Evolutionary conservation across 495 filamentous ascomycete species (phyloP), one percentile per base, ranked within the genome.

Genomic region (Echria macrotheca): DNA sequence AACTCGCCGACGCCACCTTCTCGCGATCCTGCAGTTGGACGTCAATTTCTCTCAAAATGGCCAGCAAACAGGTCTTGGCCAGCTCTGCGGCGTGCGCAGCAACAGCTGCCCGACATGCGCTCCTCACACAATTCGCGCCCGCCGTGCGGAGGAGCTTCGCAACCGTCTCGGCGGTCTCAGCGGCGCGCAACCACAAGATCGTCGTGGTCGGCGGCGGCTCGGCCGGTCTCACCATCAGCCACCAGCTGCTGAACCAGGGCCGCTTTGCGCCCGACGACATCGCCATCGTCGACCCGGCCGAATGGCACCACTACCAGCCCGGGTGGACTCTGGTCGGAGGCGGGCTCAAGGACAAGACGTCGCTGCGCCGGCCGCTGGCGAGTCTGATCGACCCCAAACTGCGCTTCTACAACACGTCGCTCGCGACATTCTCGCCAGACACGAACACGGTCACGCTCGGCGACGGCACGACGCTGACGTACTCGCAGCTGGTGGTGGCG

Each of bases 271-370:
- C 74, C 37, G 72, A 83, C 35, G 82, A 86, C 49, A 80, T 86
- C 49, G 82, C 82, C n/a, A 61, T 86, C 31, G 61, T 86, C 38
- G 82, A 86, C 59, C 82, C 82, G 0, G 71, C 82, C 0, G 57
- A 72, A 51, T 80, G 72, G 66, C 82, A 86, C 65, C 75, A 85
- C 69, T 86, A 84, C 66, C 82, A 86, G 63, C 81, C 82, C 2
- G 82, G 82, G 46, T 86, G 82, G 82, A 85, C 82, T 9, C 71
- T 86, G 2, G 82, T 85, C 28, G 81, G 60, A 11, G 80, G 81
- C 21, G 82, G 82, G 11, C 70, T 86, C 36, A 84, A 81, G 57
- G 69, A 66, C 32, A 74, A 78, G 24, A 62, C 80, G 33, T 69
- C 77, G 2, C 68, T 83, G 37, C 73, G 73, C 15, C 66, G 67